Percentiles rank a stretch among this genome's conserved stretches.
Evolutionary conservation across 2,329 filamentous ascomycete genomes (phyloP).

Genomic region (Aspergillus pseudoterreus): DNA sequence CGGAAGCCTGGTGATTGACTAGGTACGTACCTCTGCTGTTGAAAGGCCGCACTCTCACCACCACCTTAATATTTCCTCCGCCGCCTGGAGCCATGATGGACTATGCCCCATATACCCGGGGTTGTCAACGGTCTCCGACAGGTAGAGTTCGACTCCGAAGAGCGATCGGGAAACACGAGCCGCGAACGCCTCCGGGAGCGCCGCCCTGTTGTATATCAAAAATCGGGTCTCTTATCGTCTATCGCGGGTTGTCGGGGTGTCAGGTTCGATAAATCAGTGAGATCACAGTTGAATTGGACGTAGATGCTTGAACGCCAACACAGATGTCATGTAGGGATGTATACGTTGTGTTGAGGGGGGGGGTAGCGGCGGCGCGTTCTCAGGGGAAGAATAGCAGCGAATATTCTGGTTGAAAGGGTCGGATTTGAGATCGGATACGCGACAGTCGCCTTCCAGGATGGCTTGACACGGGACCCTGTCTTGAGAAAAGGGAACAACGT

Average conservation of each 20-base stretch:
- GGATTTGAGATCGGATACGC: constrained; percentile 1
- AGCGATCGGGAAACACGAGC: constrained; percentile 18
- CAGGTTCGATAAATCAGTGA: constrained; percentile 1
- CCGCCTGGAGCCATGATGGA: constrained; percentile 63
- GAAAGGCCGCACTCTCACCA: constrained; percentile 93
- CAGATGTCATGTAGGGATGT: constrained; percentile 31
- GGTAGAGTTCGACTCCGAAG: constrained; percentile 9
- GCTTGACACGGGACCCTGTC: neutral
- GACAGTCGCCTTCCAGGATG: neutral
- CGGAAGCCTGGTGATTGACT: neutral
- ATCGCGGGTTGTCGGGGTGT: neutral
- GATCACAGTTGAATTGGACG: constrained; percentile 13
- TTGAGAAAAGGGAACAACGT: constrained; percentile 2
- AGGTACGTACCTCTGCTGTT: constrained; percentile 75
- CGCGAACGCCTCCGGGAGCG: constrained; percentile 33
- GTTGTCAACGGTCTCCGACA: constrained; percentile 13
- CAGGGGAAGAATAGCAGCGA: constrained; percentile 9
- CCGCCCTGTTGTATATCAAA: constrained; percentile 20
- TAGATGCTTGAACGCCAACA: constrained; percentile 26
- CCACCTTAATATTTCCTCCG: constrained; percentile 98
- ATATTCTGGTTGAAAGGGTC: neutral
- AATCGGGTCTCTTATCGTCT: neutral
- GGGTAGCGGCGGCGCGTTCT: constrained; percentile 14
- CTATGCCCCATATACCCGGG: constrained; percentile 35
- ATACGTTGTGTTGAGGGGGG: constrained; percentile 15